Conservation (phyloP, 2,329 filamentous ascomycete genomes). For the Hymenoscyphus albidus region DNA sequence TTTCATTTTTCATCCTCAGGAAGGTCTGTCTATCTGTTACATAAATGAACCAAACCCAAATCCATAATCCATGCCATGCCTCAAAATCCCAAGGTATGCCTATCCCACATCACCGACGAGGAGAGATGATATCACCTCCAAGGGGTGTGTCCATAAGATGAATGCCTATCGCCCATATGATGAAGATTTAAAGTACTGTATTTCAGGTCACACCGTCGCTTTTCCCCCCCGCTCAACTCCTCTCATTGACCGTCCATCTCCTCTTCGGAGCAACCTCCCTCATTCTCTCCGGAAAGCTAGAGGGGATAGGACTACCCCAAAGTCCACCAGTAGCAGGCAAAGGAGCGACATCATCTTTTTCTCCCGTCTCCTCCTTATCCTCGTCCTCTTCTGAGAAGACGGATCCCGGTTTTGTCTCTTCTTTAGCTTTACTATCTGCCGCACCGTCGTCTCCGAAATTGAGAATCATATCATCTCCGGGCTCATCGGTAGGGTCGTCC, state of each 20-base stretch:
- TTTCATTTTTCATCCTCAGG: neutral
- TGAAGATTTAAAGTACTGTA: neutral
- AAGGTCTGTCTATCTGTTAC: too few relatives aligned
- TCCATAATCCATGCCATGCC: neutral
- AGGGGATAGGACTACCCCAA: conserved; percentile 45
- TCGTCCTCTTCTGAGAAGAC: conserved; percentile 7
- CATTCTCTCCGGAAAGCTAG: conserved; percentile 44
- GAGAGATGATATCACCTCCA: too few relatives aligned
- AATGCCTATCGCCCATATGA: neutral
- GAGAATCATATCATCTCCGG: conserved; percentile 43
- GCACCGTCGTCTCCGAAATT: conserved; percentile 45
- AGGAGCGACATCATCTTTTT: conserved; percentile 38
- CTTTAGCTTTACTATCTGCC: neutral
- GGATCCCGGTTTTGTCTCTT: neutral
- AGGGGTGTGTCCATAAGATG: neutral
- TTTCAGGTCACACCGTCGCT: neutral
- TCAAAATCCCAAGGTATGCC: neutral
- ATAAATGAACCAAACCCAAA: neutral
- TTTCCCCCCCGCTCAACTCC: conserved; percentile 4
- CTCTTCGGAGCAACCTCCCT: conserved; percentile 49
- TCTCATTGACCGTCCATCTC: conserved; percentile 54
- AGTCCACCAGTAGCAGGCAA: conserved; percentile 30
- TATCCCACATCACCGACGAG: neutral
- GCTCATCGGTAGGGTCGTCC: conserved; percentile 47
- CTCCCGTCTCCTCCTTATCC: conserved; percentile 11